Base-by-base conservation (phyloP, 331 rosid species). In the Prunus yedoensis region DNA sequence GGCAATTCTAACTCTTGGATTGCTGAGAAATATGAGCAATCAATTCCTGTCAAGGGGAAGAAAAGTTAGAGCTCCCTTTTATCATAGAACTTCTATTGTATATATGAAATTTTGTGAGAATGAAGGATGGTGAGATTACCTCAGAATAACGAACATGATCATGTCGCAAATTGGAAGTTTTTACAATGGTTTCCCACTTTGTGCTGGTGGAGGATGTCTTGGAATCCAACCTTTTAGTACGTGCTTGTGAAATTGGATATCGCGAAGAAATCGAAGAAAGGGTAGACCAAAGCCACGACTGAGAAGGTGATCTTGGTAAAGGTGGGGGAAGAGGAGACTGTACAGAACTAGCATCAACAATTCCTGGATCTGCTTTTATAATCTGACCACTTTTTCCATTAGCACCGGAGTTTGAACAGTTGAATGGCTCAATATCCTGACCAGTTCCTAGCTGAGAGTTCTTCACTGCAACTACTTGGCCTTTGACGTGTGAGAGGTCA, bases 171-270 rank as follows among this genome's bases (percentile, higher is more conserved):
- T 91, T 85, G 3, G 97, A 87, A 78, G 96, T 84, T 82, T 95
- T 95, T 61, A 92, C 98, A 28, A 95, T 91, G 64, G 99, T 92
- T 84, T 95, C 97, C 99, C 99, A 92, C 89, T 90, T 92, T 75
- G 85, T 71, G 77, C 76, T 80, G 38, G 81, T 50, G 21, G 88
- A 83, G 46, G 93, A 45, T 56, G 81, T 76, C 54, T 84, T 79
- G 23, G 87, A 83, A 38, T 74, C 89, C 54, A 73, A 79, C 78
- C 74, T 85, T 75, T 87, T 87, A 17, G 75, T 69, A 56, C 70
- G 67, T 12, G 76, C 59, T 28, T 77, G 84, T 27, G 82, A 30
- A 52, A 84, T 68, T 41, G 87, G 77, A 35, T 84, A 89, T 78
- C 81, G 78, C 0, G 84, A 63, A 38, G 97, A 75, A 77, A 81